These are phyloP conservation scores for Calonectria hongkongensis DNA, from an alignment of 2,329 filamentous ascomycete species.

Conservation along the genomic window DNA sequence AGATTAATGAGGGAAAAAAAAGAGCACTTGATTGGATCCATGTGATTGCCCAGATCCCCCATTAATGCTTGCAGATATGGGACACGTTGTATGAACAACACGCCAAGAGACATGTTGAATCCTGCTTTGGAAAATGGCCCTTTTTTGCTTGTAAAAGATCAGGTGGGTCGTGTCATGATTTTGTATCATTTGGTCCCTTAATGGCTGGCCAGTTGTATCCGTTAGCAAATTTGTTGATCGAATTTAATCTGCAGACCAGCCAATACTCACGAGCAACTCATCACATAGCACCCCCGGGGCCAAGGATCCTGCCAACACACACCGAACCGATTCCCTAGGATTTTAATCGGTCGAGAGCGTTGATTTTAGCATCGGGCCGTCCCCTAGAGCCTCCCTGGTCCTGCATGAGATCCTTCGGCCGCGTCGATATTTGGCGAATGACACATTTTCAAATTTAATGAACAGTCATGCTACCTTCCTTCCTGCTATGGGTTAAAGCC, in stretches of 20 bases:
- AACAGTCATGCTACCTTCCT: conserved; percentile 13
- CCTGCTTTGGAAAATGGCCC: conserved; percentile 9
- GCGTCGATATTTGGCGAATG: not conserved
- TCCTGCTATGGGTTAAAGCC: conserved; percentile 1
- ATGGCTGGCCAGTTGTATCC: not conserved
- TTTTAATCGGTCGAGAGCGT: not conserved
- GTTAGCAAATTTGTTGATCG: conserved; percentile 1
- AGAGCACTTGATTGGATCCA: conserved; percentile 21
- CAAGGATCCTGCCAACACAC: not conserved
- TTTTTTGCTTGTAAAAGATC: conserved; percentile 21
- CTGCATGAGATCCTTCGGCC: conserved; percentile 32
- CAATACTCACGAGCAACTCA: conserved; percentile 20
- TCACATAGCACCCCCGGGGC: conserved; percentile 1
- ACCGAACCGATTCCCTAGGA: not conserved
- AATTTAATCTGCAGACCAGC: conserved; percentile 23
- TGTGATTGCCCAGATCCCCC: conserved; percentile 12
- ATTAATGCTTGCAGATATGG: conserved; percentile 3
- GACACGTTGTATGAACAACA: not conserved
- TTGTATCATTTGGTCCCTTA: conserved; percentile 7
- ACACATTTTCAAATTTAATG: conserved; percentile 7
- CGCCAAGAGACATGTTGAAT: not conserved
- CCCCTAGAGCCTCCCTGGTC: conserved; percentile 12
- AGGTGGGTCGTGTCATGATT: conserved; percentile 28
- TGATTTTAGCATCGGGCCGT: conserved; percentile 25
- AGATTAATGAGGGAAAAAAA: not conserved